Base-by-base conservation (phyloP, 2,329 filamentous ascomycete genomes). In the Fusarium sp. region DNA sequence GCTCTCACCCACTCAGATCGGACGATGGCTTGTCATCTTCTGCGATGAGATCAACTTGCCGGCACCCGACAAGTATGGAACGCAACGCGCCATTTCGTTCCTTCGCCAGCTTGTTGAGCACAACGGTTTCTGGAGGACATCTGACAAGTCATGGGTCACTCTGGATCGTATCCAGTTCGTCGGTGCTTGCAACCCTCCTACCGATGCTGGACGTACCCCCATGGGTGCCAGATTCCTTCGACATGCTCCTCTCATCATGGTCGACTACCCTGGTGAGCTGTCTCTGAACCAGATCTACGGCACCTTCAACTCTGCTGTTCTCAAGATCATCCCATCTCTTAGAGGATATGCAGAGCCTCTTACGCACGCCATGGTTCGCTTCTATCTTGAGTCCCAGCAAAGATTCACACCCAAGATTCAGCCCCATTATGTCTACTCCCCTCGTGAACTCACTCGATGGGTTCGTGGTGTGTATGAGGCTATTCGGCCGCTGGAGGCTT, bases 1-100 rank as follows among this genome's bases (percentile, higher is more conserved):
- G 79, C 93, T 99, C 75, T 97, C 96, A 27, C 97, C 97, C 0
- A 97, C 93, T 8, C 97, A 99, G 82, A 97, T 99, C 78, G 97
- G 97, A 24, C 93, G 96, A 77, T 99, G 97, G 97, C 89, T 99
- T 41, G 96, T 99, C 54, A 91, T 99, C 72, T 99, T 99, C 88
- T 99, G 97, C 79, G 97, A 99, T 82, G 97, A 99, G 83, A 99
- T 99, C 86, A 99, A 99, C 84, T 88, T 99, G 87, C 97, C 97
- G 8, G 96, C 97, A 6, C 97, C 97, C 5, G 97, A 99, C 85
- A 96, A 95, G 79, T 99, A 99, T 82, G 96, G 95, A 65, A 99
- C 97, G 2, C 97, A 99, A 83, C 92, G 97, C 72, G 97, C 97
- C 37, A 99, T 99, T 75, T 97, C 97, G 7, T 99, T 99, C 89